phyloP scores from a whole-genome alignment of 306 rosid species.

The Inga leiocalycina region DNA sequence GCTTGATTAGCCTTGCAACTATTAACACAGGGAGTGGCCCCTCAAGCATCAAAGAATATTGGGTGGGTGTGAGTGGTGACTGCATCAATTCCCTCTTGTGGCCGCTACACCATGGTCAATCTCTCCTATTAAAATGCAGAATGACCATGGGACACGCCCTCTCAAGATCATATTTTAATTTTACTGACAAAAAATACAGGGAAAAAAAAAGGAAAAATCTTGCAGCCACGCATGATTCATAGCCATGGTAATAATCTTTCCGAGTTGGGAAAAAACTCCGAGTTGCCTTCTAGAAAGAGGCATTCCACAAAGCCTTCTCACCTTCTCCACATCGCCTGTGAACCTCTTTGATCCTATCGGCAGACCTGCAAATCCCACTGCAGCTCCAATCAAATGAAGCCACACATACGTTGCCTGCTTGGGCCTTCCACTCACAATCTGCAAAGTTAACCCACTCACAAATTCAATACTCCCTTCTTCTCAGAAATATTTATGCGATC shows the following conservation, averaged over 20 bases:
- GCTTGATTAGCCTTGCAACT: slow-evolving; percentile 65
- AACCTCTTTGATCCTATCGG: slow-evolving; percentile 92
- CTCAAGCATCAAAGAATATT: slow-evolving; percentile 71
- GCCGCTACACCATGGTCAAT: slow-evolving; percentile 60
- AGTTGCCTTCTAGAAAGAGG: slow-evolving; percentile 55
- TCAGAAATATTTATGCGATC: neutral
- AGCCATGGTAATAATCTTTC: slow-evolving; percentile 49
- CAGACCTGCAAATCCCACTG: slow-evolving; percentile 96
- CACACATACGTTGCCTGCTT: slow-evolving; percentile 91
- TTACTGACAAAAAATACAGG: slow-evolving; percentile 38
- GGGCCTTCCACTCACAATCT: slow-evolving; percentile 99
- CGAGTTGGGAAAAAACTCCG: slow-evolving; percentile 64
- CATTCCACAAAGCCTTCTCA: slow-evolving; percentile 86
- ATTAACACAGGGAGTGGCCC: slow-evolving; percentile 55
- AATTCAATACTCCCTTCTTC: slow-evolving; percentile 1
- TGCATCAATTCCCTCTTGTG: slow-evolving; percentile 49
- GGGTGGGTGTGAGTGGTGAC: slow-evolving; percentile 39
- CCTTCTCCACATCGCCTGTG: slow-evolving; percentile 94
- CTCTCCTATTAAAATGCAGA: slow-evolving; percentile 66
- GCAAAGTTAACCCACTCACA: slow-evolving; percentile 32
- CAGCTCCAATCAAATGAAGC: slow-evolving; percentile 99
- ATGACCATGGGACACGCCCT: slow-evolving; percentile 41
- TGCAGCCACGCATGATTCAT: slow-evolving; percentile 36
- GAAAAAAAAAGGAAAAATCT: neutral
- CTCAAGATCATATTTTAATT: slow-evolving; percentile 32